Evolutionary conservation across 345 rosid species (phyloP).

Genomic region (Cochlearia excelsa): DNA sequence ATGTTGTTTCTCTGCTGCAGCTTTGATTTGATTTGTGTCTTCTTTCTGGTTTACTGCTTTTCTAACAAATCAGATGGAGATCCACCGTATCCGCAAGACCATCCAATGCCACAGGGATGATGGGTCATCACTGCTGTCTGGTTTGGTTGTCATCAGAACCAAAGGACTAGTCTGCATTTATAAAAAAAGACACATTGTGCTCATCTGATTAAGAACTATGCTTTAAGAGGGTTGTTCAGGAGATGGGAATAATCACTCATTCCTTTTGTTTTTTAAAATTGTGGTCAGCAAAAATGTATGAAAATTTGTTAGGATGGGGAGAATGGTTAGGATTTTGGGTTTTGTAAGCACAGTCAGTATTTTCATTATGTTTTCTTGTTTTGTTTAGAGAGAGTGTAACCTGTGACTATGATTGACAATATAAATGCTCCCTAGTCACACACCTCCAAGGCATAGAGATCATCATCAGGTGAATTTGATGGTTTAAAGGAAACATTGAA

Average conservation of each 20-base stretch:
- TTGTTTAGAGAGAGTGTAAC: conserved; percentile 31
- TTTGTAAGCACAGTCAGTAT: conserved; percentile 5
- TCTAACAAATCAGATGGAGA: conserved; percentile 34
- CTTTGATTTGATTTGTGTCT: background rate
- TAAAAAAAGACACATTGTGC: background rate
- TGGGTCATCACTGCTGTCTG: background rate
- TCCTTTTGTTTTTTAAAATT: background rate
- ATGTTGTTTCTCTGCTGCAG: conserved; percentile 1
- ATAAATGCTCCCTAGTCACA: conserved; percentile 15
- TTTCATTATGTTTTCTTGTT: background rate
- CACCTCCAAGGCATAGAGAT: background rate
- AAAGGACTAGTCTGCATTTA: conserved; percentile 1
- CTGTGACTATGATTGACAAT: conserved; percentile 32
- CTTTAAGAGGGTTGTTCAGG: background rate
- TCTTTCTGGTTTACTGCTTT: conserved; percentile 1
- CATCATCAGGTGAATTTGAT: no score
- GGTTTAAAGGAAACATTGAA: no score
- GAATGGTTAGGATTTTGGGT: conserved; percentile 14
- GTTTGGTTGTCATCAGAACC: conserved; percentile 1
- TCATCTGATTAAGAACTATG: background rate
- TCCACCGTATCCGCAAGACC: conserved; percentile 32
- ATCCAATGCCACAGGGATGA: conserved; percentile 36
- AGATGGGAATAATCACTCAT: conserved; percentile 18
- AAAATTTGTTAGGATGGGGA: conserved; percentile 22
- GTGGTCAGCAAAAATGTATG: conserved; percentile 26